These are phyloP conservation scores for Diaporthe capsici DNA, from an alignment of 2,329 filamentous ascomycete species.

Conservation along the genomic window DNA sequence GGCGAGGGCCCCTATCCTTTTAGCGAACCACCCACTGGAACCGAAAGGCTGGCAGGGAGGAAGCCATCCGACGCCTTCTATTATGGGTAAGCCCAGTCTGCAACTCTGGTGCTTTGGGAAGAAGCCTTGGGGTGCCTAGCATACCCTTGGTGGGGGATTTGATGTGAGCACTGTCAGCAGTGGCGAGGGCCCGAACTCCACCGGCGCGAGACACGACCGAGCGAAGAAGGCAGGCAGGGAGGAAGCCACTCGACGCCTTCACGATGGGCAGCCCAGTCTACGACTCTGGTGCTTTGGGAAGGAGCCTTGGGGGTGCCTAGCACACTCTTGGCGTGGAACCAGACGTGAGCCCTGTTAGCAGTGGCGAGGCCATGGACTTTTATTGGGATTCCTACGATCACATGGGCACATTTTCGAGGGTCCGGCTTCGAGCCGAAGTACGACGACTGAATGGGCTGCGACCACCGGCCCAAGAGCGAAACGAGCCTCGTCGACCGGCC, in stretches of 20 bases:
- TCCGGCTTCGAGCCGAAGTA: constrained; percentile 23
- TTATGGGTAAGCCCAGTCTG: no score
- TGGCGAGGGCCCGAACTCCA: background rate
- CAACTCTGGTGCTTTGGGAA: constrained; percentile 4
- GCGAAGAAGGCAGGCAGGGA: constrained; percentile 18
- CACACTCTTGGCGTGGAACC: background rate
- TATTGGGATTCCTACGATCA: no score
- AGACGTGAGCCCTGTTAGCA: constrained; percentile 14
- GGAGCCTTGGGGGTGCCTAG: constrained; percentile 1
- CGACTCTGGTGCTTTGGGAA: constrained; percentile 14
- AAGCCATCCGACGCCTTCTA: background rate
- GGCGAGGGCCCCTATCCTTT: background rate
- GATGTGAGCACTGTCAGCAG: constrained; percentile 26
- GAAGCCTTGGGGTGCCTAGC: background rate
- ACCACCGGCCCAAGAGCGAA: constrained; percentile 18
- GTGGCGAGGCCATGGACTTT: background rate
- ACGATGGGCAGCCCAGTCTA: background rate
- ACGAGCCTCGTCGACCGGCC: background rate
- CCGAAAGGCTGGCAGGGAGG: background rate
- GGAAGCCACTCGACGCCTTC: constrained; percentile 4
- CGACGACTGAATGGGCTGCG: constrained; percentile 10
- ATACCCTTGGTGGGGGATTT: background rate
- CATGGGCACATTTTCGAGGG: background rate
- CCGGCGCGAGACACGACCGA: background rate
- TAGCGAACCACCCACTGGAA: no score